phyloP scores from a whole-genome alignment of 1,139 yeast genomes.

The Geotrichum bryndzae region DNA sequence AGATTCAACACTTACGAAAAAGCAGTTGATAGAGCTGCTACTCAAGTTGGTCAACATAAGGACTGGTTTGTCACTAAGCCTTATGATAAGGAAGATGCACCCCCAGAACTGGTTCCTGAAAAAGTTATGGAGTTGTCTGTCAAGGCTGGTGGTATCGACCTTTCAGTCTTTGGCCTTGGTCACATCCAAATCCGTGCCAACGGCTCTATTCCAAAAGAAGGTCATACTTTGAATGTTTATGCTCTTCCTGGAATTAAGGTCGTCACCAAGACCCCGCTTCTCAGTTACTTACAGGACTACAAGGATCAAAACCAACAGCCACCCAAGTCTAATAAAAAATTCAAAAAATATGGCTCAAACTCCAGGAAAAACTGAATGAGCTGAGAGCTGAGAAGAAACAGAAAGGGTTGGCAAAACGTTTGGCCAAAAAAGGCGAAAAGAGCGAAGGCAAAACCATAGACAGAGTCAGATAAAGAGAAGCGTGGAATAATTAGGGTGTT shows the following conservation, averaged over 20 bases:
- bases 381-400: no score
- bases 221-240: conserved; percentile 42
- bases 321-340: not conserved
- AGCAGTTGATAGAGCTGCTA: conserved; percentile 24
- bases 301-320: not conserved
- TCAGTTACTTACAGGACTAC: not conserved
- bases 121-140: conserved; percentile 6
- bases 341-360: not conserved
- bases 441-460: not conserved
- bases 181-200: conserved; percentile 58
- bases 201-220: conserved; percentile 43
- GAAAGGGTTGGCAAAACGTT: no score
- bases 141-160: conserved; percentile 15
- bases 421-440: not conserved
- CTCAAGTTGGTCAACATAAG: conserved; percentile 8
- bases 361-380: no score
- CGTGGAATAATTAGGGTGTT: not conserved
- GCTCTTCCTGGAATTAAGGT: conserved; percentile 43
- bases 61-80: conserved; percentile 17
- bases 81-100: conserved; percentile 1
- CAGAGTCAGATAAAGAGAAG: not conserved
- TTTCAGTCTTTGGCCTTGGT: conserved; percentile 17
- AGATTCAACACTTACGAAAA: conserved; percentile 34
- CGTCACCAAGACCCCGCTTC: conserved; percentile 1
- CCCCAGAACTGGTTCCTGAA: not conserved